A percentile compares a stretch with the other conserved stretches of the same genome.
Evolutionary conservation across 441 rosid species (phyloP).

Genomic region (Gossypium laxum): DNA sequence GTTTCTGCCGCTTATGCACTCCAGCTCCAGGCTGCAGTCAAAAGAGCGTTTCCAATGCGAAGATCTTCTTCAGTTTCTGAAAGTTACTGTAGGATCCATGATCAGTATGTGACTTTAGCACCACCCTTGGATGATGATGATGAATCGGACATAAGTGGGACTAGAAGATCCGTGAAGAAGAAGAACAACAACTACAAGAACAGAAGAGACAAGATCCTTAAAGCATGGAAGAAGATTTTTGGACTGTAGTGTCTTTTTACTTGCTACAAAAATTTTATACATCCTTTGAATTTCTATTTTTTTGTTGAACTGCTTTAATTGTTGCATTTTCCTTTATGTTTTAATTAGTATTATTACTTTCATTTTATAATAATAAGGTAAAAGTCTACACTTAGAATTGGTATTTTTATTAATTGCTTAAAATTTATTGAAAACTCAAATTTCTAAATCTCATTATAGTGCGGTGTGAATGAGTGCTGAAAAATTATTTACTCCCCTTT

Average conservation of each 20-base stretch:
- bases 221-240: constrained; percentile 66
- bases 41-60: constrained; percentile 53
- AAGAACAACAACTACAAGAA: constrained; percentile 32
- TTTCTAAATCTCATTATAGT: neutral
- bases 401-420: neutral
- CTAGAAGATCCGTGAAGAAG: constrained; percentile 28
- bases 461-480: neutral
- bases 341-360: neutral
- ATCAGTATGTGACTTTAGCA: constrained; percentile 40
- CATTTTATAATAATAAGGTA: neutral
- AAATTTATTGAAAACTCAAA: neutral
- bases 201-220: constrained; percentile 44
- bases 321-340: neutral
- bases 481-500: neutral
- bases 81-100: constrained; percentile 69
- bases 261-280: neutral
- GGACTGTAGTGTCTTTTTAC: constrained; percentile 30
- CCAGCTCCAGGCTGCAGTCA: constrained; percentile 33
- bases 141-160: constrained; percentile 16
- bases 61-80: constrained; percentile 74
- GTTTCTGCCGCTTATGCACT: constrained; percentile 37
- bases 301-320: neutral
- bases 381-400: neutral
- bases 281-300: neutral
- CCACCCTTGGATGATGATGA: constrained; percentile 34